Conservation (phyloP, 164 flowering plant genomes). For the Dillenia turbinata region DNA sequence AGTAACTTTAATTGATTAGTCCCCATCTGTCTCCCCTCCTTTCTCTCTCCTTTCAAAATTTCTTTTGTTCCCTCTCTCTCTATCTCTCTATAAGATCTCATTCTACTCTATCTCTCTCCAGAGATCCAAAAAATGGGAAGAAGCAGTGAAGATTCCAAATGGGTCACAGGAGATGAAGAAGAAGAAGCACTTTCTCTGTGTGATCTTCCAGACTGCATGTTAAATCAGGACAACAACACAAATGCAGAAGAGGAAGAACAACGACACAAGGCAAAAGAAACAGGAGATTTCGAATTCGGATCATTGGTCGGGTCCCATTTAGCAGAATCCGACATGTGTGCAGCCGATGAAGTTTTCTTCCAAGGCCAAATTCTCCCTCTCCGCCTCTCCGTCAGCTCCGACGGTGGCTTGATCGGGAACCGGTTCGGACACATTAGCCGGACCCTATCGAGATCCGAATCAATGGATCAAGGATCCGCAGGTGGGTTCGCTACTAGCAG, state of each 20-base stretch:
- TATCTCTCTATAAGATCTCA: not conserved
- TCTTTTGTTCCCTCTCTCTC: constrained; percentile 1
- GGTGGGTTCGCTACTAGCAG: constrained; percentile 24
- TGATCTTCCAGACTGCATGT: constrained; percentile 38
- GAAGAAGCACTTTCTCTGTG: constrained; percentile 51
- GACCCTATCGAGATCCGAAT: constrained; percentile 41
- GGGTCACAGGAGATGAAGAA: constrained; percentile 28
- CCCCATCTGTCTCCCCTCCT: constrained; percentile 5
- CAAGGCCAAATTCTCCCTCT: constrained; percentile 68
- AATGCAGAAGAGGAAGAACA: constrained; percentile 5
- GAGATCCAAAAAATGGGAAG: constrained; percentile 3
- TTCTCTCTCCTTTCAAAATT: constrained; percentile 4
- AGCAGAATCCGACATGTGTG: constrained; percentile 48
- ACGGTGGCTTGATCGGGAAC: constrained; percentile 15
- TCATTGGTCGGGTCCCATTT: constrained; percentile 21
- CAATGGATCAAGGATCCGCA: constrained; percentile 39
- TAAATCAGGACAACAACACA: constrained; percentile 3
- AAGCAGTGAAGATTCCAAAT: constrained; percentile 1
- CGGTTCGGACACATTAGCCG: not conserved
- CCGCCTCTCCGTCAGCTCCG: constrained; percentile 57
- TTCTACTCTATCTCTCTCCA: not conserved
- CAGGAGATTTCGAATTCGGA: constrained; percentile 50
- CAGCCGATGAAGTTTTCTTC: constrained; percentile 75
- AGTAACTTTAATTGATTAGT: not conserved
- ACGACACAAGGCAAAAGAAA: not conserved